Conservation (phyloP, 495 filamentous ascomycete genomes). For the Penicillium taxi region DNA sequence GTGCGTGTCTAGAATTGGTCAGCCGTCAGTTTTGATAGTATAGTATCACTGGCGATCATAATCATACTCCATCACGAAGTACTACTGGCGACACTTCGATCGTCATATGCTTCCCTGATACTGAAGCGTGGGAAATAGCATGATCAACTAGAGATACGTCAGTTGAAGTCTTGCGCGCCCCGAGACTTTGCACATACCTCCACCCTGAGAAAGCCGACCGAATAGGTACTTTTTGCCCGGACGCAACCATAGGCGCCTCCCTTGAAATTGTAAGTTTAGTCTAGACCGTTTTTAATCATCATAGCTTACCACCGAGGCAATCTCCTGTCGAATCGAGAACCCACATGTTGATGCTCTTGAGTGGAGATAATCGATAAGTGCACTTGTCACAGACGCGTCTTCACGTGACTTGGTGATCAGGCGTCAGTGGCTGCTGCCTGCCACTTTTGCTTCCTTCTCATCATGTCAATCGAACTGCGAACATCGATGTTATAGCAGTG, state of each 20-base stretch:
- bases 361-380: no score
- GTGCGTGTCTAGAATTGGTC: slow-evolving; percentile 32
- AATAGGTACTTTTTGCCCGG: slow-evolving; percentile 77
- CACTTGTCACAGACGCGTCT: slow-evolving; percentile 34
- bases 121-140: slow-evolving; percentile 47
- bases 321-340: slow-evolving; percentile 41
- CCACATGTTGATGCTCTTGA: slow-evolving; percentile 30
- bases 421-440: slow-evolving; percentile 15
- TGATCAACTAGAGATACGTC: slow-evolving; percentile 38
- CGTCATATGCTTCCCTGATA: slow-evolving; percentile 85
- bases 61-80: slow-evolving; percentile 60
- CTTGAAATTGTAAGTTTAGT: slow-evolving; percentile 29
- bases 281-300: not conserved
- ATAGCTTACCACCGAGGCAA: slow-evolving; percentile 31
- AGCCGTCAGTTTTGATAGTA: slow-evolving; percentile 12
- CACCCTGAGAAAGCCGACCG: slow-evolving; percentile 53
- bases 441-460: not conserved
- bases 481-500: slow-evolving; percentile 9
- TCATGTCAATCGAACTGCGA: not conserved
- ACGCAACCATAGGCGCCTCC: slow-evolving; percentile 71
- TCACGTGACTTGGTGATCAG: slow-evolving; percentile 35
- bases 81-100: slow-evolving; percentile 61
- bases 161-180: slow-evolving; percentile 3
- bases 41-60: not conserved
- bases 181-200: slow-evolving; percentile 17